Evolutionary conservation across 108 stramenopile species (phyloP).

Genomic region (Phaeodactylum tricornutum): DNA sequence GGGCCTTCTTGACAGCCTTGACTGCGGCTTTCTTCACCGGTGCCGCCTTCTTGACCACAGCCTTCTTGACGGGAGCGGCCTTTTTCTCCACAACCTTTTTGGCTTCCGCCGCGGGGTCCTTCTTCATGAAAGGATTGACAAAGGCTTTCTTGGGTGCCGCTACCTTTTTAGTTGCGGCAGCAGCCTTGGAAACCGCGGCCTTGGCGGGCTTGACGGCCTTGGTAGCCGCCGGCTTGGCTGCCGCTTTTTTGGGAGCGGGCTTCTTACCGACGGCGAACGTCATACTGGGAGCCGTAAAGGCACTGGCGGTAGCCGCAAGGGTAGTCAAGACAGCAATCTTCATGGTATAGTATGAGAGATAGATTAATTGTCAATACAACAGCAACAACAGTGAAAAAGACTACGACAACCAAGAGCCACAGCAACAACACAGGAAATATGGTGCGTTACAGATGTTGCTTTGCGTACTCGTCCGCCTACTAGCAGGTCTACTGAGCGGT

Average conservation of each 20-base stretch:
- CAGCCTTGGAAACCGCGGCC: slow-evolving; percentile 8
- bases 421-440: too few species aligned
- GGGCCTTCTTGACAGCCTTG: background rate
- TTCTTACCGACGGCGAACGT: slow-evolving; percentile 26
- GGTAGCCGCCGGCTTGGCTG: background rate
- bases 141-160: slow-evolving; percentile 9
- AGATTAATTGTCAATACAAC: too few species aligned
- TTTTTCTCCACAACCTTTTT: background rate
- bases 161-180: background rate
- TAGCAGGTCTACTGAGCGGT: too few species aligned
- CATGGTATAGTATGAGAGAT: too few species aligned
- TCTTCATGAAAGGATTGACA: slow-evolving; percentile 1
- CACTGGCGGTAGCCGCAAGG: slow-evolving; percentile 44
- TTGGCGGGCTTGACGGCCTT: slow-evolving; percentile 3
- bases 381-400: too few species aligned
- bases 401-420: too few species aligned
- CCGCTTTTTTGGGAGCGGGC: slow-evolving; percentile 9
- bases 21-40: slow-evolving; percentile 10
- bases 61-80: slow-evolving; percentile 8
- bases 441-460: too few species aligned
- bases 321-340: slow-evolving; percentile 41
- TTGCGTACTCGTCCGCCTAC: too few species aligned
- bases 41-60: slow-evolving; percentile 4
- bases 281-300: slow-evolving; percentile 30
- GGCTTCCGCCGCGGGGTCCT: background rate